Conservation (phyloP, 2,329 filamentous ascomycete genomes). For the Botrytis medusae region DNA sequence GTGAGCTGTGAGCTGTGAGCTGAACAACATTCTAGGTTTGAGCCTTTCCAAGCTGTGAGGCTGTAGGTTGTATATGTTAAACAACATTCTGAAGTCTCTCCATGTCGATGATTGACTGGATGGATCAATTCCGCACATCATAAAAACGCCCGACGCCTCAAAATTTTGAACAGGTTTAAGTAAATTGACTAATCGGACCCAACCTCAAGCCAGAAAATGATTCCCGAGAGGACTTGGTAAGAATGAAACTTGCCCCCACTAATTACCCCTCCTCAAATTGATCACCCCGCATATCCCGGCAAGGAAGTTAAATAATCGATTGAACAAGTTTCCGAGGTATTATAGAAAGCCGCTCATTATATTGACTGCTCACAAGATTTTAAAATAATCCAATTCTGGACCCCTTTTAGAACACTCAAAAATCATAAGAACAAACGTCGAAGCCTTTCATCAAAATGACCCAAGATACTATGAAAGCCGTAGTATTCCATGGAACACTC, state of each 20-base stretch:
- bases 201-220: not conserved
- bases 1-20: not conserved
- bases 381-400: not conserved
- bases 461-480: conserved; percentile 72
- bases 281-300: not conserved
- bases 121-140: not conserved
- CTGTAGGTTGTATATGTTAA: not conserved
- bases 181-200: not conserved
- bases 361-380: not conserved
- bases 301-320: not conserved
- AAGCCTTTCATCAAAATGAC: conserved; percentile 24
- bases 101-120: not conserved
- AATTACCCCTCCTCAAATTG: conserved; percentile 14
- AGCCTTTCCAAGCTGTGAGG: not conserved
- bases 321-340: conserved; percentile 6
- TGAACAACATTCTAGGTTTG: not conserved
- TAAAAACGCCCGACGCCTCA: not conserved
- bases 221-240: not conserved
- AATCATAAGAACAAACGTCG: no score
- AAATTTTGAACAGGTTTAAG: not conserved
- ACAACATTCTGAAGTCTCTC: not conserved
- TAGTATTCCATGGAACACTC: conserved; percentile 71
- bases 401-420: not conserved
- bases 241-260: not conserved
- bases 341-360: not conserved